Evolutionary conservation across 768 basidiomycete genomes (phyloP).

Genomic region (Auricularia heimuer): DNA sequence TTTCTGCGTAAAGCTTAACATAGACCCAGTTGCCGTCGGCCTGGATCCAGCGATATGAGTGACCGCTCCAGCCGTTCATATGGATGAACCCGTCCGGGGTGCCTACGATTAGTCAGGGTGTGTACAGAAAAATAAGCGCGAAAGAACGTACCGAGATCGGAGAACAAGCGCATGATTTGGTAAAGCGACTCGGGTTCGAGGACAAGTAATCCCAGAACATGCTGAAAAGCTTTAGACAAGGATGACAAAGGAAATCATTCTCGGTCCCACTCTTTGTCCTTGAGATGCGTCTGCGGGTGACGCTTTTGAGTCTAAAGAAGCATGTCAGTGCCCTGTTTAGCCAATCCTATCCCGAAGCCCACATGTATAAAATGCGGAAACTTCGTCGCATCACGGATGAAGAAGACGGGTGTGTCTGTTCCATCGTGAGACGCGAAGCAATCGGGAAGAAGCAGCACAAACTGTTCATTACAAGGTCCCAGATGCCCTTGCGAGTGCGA

Average conservation of each 20-base stretch:
- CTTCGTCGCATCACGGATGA: slow-evolving; percentile 35
- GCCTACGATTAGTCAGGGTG: slow-evolving; percentile 12
- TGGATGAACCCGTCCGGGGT: slow-evolving; percentile 17
- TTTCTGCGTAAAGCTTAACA: slow-evolving; percentile 35
- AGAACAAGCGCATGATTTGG: slow-evolving; percentile 38
- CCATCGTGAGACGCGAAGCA: slow-evolving; percentile 14
- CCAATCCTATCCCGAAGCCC: not conserved
- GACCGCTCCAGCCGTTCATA: slow-evolving; percentile 43
- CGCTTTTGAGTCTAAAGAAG: slow-evolving; percentile 32
- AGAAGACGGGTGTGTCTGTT: slow-evolving; percentile 39
- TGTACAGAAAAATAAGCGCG: slow-evolving; percentile 25
- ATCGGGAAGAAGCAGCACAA: not conserved
- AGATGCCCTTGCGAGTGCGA: slow-evolving; percentile 29
- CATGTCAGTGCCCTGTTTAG: not conserved
- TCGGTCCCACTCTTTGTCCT: slow-evolving; percentile 16
- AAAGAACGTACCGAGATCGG: slow-evolving; percentile 48
- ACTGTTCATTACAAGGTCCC: slow-evolving; percentile 27
- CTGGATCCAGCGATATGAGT: slow-evolving; percentile 40
- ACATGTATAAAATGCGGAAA: slow-evolving; percentile 39
- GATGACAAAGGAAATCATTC: not conserved
- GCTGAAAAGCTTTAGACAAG: slow-evolving; percentile 13
- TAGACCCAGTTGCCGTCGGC: slow-evolving; percentile 41
- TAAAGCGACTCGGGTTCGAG: slow-evolving; percentile 37
- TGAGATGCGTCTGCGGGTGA: slow-evolving; percentile 42
- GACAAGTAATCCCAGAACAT: slow-evolving; percentile 39